Conservation (phyloP, 768 basidiomycete genomes). For the Paxillus rubicundulus region DNA sequence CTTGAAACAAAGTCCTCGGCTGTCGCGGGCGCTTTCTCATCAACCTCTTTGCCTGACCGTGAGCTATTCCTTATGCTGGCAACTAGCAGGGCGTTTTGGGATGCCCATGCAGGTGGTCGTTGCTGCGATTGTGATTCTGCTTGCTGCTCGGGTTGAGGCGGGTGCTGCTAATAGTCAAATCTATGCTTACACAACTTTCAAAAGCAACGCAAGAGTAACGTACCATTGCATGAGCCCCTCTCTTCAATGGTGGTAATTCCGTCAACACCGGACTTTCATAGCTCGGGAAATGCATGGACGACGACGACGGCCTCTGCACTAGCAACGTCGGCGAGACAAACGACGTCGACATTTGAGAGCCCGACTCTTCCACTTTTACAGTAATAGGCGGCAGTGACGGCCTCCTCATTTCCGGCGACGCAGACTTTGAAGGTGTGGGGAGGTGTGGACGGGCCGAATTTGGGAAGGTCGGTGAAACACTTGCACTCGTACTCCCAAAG, state of each 20-base stretch:
- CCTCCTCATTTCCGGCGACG: conserved; percentile 18
- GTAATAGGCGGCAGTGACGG: conserved; percentile 31
- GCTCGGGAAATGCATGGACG: not conserved
- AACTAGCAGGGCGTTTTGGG: conserved; percentile 3
- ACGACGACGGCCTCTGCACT: not conserved
- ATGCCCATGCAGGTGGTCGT: not conserved
- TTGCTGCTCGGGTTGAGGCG: not conserved
- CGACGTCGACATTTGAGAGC: conserved; percentile 1
- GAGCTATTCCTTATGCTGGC: conserved; percentile 14
- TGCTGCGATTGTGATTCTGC: not conserved
- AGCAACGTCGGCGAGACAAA: not conserved
- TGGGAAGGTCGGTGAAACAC: conserved; percentile 14
- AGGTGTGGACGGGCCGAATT: conserved; percentile 21
- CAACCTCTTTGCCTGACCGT: not conserved
- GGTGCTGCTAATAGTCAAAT: not conserved
- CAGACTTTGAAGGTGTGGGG: conserved; percentile 28
- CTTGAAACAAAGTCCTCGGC: conserved; percentile 17
- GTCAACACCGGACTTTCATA: not conserved
- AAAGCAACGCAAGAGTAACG: not conserved
- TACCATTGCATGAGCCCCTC: conserved; percentile 1
- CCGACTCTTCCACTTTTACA: conserved; percentile 25
- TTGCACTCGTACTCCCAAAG: not conserved
- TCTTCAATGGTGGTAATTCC: conserved; percentile 2
- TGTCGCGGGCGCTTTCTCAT: conserved; percentile 17
- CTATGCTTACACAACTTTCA: too few species aligned